Evolutionary conservation across 768 basidiomycete species (phyloP), one percentile per base, ranked within the genome.

Genomic region (Suillus ampliporus): DNA sequence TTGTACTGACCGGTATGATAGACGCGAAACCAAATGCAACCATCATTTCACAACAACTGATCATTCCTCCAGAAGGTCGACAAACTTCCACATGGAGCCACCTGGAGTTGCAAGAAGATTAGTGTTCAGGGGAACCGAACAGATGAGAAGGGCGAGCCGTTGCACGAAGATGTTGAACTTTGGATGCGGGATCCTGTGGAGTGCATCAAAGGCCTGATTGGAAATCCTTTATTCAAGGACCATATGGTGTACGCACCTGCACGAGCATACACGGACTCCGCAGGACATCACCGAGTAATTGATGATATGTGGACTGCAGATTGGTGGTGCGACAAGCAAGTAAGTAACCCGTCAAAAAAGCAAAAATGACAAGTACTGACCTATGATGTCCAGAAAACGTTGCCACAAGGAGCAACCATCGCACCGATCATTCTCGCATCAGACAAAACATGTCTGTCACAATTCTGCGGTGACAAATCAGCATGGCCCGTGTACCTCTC

Each of bases 371-470:
- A 31, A 31, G 31, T 31, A 31, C 31, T 31, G 31, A 26, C 57
- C 41, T 52, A 43, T 21, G 4, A 26, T 28, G 11, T 43, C 44
- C 31, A 64, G 59, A 38, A 41, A 35, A 26, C 47, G 21, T 19
- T 64, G 6, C 67, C 69, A 1, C 38, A 23, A n/a, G 65, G 69
- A 28, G 64, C 65, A 1, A 65, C 61, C 1, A 28, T 71, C 3
- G 43, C 61, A 5, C 69, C 70, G 1, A 35, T 68, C 15, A 69
- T 71, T 40, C 34, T 63, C 5, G 46, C 81, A 0, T 74, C 80
- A 0, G 82, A 85, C 68, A 84, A 83, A 56, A 84, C 81, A 0
- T 72, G 77, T 57, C 67, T 83, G 0, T 80, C 79, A 0, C 62
- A 69, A 1, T 80, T 83, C 60, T 64, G 71, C 8, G 66, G 76